phyloP scores from a whole-genome alignment of 2,329 filamentous ascomycete genomes.

The Exophiala lecanii-corni region DNA sequence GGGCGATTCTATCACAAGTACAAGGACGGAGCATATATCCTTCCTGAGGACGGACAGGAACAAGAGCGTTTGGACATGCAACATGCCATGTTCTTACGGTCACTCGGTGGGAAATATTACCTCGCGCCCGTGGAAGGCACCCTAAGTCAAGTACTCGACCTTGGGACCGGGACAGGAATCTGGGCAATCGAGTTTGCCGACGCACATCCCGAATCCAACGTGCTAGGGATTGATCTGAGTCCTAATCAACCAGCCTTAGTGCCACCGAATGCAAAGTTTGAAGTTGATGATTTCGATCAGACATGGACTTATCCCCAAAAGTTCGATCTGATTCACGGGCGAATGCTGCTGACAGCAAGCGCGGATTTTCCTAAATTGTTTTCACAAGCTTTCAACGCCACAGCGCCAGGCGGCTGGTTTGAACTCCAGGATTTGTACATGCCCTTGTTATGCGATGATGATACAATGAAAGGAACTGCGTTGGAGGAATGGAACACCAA shows the following conservation, averaged over 20 bases:
- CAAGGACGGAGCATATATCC: constrained; percentile 17
- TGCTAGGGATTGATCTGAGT: constrained; percentile 25
- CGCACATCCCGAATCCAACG: constrained; percentile 23
- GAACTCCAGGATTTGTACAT: constrained; percentile 36
- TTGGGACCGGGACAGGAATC: constrained; percentile 21
- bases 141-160: constrained; percentile 16
- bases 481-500: constrained; percentile 28
- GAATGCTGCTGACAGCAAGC: constrained; percentile 16
- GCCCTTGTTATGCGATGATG: constrained; percentile 32
- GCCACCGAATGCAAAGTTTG: constrained; percentile 31
- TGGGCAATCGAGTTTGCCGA: constrained; percentile 24
- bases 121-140: constrained; percentile 10
- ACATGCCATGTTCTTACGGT: constrained; percentile 11
- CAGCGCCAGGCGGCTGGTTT: constrained; percentile 40
- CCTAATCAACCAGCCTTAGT: constrained; percentile 22
- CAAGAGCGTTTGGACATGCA: constrained; percentile 31
- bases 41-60: constrained; percentile 33
- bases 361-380: not conserved
- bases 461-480: constrained; percentile 33
- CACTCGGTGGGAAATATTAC: constrained; percentile 10
- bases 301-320: constrained; percentile 25
- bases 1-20: constrained; percentile 22
- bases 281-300: constrained; percentile 29
- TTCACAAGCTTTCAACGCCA: constrained; percentile 17
- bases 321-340: constrained; percentile 29